A percentile compares a stretch with the other conserved stretches of the same genome.
These are phyloP conservation scores for Ophiocordyceps camponoti-leonardi DNA, from an alignment of 2,329 filamentous ascomycete genomes.

Conservation along the genomic window DNA sequence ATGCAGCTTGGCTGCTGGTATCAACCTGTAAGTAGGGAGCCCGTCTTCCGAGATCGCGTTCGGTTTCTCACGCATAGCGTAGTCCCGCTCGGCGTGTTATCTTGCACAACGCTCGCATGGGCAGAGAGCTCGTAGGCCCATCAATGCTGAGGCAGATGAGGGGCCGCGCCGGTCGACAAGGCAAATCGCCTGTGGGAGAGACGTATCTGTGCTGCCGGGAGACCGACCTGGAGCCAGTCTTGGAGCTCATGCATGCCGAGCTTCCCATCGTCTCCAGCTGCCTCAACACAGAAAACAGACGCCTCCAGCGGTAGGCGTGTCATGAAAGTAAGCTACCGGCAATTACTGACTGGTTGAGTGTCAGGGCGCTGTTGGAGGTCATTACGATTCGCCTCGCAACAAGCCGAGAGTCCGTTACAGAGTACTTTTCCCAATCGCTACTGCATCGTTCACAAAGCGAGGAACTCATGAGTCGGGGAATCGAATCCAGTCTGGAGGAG, in stretches of 20 bases:
- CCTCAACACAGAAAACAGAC: constrained; percentile 46
- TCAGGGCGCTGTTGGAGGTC: constrained; percentile 52
- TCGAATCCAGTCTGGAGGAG: constrained; percentile 41
- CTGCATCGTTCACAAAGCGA: constrained; percentile 39
- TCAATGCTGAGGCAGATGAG: constrained; percentile 71
- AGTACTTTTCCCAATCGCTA: constrained; percentile 52
- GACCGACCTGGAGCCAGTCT: constrained; percentile 49
- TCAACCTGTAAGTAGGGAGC: constrained; percentile 37
- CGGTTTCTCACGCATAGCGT: constrained; percentile 3
- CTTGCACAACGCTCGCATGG: constrained; percentile 59
- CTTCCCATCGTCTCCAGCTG: constrained; percentile 54
- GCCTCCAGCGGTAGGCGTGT: constrained; percentile 40
- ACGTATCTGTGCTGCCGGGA: constrained; percentile 60
- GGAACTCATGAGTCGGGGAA: constrained; percentile 30
- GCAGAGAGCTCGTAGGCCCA: constrained; percentile 57
- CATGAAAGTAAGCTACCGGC: background rate
- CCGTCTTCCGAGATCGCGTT: background rate
- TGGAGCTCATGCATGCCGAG: constrained; percentile 55
- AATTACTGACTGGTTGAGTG: background rate
- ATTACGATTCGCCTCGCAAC: constrained; percentile 52
- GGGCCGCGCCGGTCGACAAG: constrained; percentile 60
- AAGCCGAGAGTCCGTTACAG: constrained; percentile 43
- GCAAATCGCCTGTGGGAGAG: constrained; percentile 61
- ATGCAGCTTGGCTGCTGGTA: constrained; percentile 67
- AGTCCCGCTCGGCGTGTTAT: constrained; percentile 54